Evolutionary conservation across 306 rosid genomes (phyloP).

Genomic region (Sindora glabra): DNA sequence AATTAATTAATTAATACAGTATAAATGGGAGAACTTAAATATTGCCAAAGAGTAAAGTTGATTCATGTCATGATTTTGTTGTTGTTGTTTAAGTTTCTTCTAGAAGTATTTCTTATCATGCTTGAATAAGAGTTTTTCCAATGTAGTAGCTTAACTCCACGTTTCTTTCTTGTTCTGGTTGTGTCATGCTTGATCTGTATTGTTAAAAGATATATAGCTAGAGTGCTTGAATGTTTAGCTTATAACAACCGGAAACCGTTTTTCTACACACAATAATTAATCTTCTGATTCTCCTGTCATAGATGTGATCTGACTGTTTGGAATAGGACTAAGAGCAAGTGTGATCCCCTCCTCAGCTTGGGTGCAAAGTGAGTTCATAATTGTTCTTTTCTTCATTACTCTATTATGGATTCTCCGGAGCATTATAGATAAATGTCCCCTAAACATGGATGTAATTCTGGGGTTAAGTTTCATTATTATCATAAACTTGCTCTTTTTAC

Average conservation of each 20-base stretch:
- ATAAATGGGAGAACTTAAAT: neutral
- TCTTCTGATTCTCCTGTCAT: constrained; percentile 12
- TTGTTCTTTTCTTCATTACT: neutral
- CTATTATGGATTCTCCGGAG: neutral
- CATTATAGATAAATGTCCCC: neutral
- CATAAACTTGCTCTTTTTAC: too few relatives aligned
- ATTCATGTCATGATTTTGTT: neutral
- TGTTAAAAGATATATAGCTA: neutral
- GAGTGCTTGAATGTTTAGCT: neutral
- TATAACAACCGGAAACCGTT: neutral
- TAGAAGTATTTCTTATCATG: neutral
- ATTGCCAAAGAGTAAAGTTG: neutral
- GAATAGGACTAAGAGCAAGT: constrained; percentile 91
- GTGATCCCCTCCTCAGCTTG: constrained; percentile 70
- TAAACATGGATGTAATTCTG: too few relatives aligned
- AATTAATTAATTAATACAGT: too few relatives aligned
- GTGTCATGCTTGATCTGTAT: neutral
- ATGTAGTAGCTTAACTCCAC: neutral
- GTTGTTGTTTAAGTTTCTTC: neutral
- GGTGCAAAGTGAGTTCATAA: constrained; percentile 74
- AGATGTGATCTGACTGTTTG: constrained; percentile 82
- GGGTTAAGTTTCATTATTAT: too few relatives aligned
- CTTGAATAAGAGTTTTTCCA: neutral
- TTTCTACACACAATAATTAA: neutral
- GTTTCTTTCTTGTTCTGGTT: neutral